Conservation (phyloP, 1,139 yeast genomes). For the Maudiozyma humilis region DNA sequence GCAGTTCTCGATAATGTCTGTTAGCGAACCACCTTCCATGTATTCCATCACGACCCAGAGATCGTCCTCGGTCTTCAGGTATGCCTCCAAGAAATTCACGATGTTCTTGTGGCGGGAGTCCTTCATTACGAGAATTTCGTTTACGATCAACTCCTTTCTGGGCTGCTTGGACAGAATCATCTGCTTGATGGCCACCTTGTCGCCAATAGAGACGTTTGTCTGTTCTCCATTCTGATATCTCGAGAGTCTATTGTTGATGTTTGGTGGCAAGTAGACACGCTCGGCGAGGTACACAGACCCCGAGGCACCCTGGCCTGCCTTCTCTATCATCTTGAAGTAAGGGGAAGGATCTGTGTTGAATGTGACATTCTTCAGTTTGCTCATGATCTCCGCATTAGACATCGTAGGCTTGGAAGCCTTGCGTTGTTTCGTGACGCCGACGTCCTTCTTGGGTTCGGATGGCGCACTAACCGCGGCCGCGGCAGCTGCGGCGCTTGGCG, state of each 20-base stretch:
- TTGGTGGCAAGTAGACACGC: conserved; percentile 38
- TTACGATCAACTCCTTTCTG: conserved; percentile 84
- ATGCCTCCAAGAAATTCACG: conserved; percentile 88
- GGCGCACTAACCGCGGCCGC: too few relatives aligned
- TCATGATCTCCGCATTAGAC: conserved; percentile 80
- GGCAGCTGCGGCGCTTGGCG: background rate
- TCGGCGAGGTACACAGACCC: conserved; percentile 92
- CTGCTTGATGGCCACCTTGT: conserved; percentile 81
- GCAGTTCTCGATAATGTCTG: conserved; percentile 79
- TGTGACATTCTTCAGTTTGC: conserved; percentile 76
- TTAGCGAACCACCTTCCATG: conserved; percentile 85
- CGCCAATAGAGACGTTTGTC: conserved; percentile 34
- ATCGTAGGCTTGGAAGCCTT: conserved; percentile 63
- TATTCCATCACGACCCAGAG: conserved; percentile 94
- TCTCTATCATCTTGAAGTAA: conserved; percentile 76
- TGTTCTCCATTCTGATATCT: conserved; percentile 17
- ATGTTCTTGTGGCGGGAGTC: conserved; percentile 86
- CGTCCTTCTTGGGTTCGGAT: conserved; percentile 25
- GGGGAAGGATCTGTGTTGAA: conserved; percentile 77
- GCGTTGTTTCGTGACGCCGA: conserved; percentile 34
- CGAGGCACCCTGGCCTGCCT: conserved; percentile 99
- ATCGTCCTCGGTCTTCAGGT: conserved; percentile 53
- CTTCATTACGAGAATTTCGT: conserved; percentile 92
- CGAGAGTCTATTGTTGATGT: conserved; percentile 6
- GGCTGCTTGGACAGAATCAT: conserved; percentile 93